These are phyloP conservation scores for Trichosporon sp. DNA, from an alignment of 1,284 basidiomycete species.

Conservation along the genomic window DNA sequence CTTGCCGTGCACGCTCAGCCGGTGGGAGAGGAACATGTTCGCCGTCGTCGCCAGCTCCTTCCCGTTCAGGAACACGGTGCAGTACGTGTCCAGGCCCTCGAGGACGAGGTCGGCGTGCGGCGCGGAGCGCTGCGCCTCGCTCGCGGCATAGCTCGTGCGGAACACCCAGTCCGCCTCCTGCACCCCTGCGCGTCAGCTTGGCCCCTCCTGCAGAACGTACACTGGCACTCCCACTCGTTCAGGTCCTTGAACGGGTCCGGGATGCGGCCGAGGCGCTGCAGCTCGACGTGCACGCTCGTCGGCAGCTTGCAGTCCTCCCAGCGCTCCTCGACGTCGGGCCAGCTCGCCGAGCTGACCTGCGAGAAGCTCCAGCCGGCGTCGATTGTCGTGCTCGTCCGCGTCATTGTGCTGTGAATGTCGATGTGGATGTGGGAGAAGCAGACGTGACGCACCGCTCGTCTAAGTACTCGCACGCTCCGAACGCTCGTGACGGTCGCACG, in stretches of 20 bases:
- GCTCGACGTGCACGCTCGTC: slow-evolving; percentile 78
- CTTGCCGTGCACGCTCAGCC: slow-evolving; percentile 57
- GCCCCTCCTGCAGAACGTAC: slow-evolving; percentile 49
- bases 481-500: no score
- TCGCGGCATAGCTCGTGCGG: slow-evolving; percentile 61
- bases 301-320: slow-evolving; percentile 54
- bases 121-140: slow-evolving; percentile 53
- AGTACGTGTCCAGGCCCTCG: slow-evolving; percentile 83
- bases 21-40: slow-evolving; percentile 74
- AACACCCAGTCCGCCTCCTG: slow-evolving; percentile 83
- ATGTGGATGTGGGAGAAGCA: not conserved
- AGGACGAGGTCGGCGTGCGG: slow-evolving; percentile 65
- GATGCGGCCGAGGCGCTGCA: slow-evolving; percentile 65
- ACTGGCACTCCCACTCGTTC: slow-evolving; percentile 84
- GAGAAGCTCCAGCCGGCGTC: slow-evolving; percentile 26
- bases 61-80: slow-evolving; percentile 67
- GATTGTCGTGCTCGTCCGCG: not conserved
- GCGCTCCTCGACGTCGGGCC: slow-evolving; percentile 22
- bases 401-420: not conserved
- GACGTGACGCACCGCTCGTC: not conserved
- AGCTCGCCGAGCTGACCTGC: slow-evolving; percentile 21
- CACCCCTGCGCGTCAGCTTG: slow-evolving; percentile 60
- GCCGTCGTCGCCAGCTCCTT: slow-evolving; percentile 57
- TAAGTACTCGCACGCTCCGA: no score
- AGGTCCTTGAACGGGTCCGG: slow-evolving; percentile 72